Evolutionary conservation across 768 basidiomycete species (phyloP), one percentile per base, ranked within the genome.

Genomic region (Boletus subparvulus): DNA sequence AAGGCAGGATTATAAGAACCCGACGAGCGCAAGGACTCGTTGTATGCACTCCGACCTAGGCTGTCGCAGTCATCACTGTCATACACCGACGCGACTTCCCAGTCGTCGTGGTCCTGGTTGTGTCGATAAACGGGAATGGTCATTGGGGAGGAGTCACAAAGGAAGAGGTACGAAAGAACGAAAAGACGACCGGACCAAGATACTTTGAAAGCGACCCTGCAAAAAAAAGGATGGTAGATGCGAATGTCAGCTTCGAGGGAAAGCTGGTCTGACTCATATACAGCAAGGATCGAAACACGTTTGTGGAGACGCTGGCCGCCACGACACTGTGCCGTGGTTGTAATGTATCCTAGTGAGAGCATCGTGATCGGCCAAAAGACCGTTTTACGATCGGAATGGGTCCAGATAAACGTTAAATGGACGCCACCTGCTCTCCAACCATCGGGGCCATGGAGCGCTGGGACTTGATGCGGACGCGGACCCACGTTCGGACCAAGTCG

Each of bases 1-100:
- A 56, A 37, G 14, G 50, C 61, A 21, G 63, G 41, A 41, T 58
- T 55, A 40, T 61, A 47, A 24, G 55, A 50, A 17, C 33, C 40
- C 16, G 61, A 44, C 12, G 47, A 47, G 13, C 53, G 53, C 47
- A 47, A 39, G 12, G 64, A 60, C 12, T 59, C 64, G 28, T 56
- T 28, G 47, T 55, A 66, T 48, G 19, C 52, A 41, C 68, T 70
- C 16, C 64, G 59, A 8, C 61, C 65, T 19, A 62, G 33, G 32
- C 62, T 70, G 44, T 59, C 62, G 56, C 69, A 62, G 53, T 66
- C 69, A 57, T 69, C 68, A 52, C 69, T 69, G 43, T 62, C 58
- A 50, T 69, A 69, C 26, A 65, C 58, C 33, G 68, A 69, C 19
- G 66, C 68, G 47, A 70, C 55, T 52, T 69, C 68, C 68, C 68